Conservation (phyloP, 768 basidiomycete genomes). For the Phaeotremella skinneri region DNA sequence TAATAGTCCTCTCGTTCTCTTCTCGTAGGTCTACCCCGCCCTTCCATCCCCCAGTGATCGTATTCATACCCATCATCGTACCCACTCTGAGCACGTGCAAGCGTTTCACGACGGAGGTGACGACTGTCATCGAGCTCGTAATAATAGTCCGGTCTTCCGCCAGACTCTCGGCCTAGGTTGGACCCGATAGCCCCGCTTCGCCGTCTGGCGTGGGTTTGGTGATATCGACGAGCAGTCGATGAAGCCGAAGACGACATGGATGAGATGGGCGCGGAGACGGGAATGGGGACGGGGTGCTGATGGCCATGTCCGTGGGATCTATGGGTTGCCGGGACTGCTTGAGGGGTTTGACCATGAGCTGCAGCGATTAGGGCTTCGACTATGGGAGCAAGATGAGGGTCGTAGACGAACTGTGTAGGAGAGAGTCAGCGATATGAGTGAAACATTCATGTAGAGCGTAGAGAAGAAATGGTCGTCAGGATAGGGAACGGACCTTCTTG, state of each 20-base stretch:
- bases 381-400: constrained; percentile 41
- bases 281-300: background rate
- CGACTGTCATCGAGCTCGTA: too few relatives aligned
- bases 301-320: background rate
- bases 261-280: constrained; percentile 6
- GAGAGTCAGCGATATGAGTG: constrained; percentile 1
- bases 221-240: constrained; percentile 14
- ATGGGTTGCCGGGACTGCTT: background rate
- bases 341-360: constrained; percentile 17
- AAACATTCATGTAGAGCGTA: background rate
- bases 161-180: background rate
- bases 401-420: constrained; percentile 42
- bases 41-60: background rate
- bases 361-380: constrained; percentile 36
- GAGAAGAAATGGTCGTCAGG: background rate
- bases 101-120: too few relatives aligned
- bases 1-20: background rate
- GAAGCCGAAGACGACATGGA: constrained; percentile 1
- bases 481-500: constrained; percentile 35
- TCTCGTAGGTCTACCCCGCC: background rate
- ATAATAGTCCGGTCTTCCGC: too few relatives aligned
- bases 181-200: background rate
- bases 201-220: constrained; percentile 13
- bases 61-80: background rate
- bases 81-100: too few relatives aligned